Conservation (phyloP, 176 grass and related monocot species). For the maize (Zea mays) region DNA sequence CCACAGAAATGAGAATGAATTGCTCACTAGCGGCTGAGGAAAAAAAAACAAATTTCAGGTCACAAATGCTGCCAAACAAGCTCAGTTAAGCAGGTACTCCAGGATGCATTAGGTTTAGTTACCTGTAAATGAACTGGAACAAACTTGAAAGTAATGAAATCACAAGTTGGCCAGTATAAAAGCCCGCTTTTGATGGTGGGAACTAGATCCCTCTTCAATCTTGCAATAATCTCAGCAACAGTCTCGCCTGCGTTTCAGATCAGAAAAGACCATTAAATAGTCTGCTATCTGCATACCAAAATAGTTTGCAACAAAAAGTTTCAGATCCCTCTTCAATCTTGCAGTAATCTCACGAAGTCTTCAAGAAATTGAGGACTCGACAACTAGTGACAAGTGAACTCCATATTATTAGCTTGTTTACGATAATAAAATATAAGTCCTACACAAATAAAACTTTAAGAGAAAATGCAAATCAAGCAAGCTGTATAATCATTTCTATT, state of each 20-base stretch:
- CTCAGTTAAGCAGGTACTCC: not conserved
- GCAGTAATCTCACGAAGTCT: no score
- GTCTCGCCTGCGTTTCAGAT: constrained; percentile 64
- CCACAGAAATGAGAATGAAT: constrained; percentile 97
- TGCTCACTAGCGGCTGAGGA: constrained; percentile 88
- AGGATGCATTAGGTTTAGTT: constrained; percentile 31
- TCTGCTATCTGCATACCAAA: constrained; percentile 27
- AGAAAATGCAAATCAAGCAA: constrained; percentile 1
- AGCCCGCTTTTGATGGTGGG: constrained; percentile 76
- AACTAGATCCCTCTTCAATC: constrained; percentile 85
- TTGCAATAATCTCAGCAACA: constrained; percentile 75
- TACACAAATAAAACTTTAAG: not conserved
- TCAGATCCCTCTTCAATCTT: no score
- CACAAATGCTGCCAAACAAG: constrained; percentile 23
- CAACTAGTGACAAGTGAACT: not conserved
- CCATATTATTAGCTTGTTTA: not conserved
- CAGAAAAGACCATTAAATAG: constrained; percentile 35
- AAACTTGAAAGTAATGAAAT: constrained; percentile 98
- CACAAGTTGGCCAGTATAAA: constrained; percentile 89
- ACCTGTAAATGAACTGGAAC: constrained; percentile 90
- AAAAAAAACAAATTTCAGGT: constrained; percentile 32
- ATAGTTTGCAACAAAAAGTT: constrained; percentile 12
- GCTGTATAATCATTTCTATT: constrained; percentile 2
- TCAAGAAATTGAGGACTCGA: not conserved
- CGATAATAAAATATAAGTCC: not conserved